Percentiles rank a stretch among this genome's conserved stretches.
Evolutionary conservation across 208 protist genomes (phyloP).

Genomic region (Wallacemonas sp.): DNA sequence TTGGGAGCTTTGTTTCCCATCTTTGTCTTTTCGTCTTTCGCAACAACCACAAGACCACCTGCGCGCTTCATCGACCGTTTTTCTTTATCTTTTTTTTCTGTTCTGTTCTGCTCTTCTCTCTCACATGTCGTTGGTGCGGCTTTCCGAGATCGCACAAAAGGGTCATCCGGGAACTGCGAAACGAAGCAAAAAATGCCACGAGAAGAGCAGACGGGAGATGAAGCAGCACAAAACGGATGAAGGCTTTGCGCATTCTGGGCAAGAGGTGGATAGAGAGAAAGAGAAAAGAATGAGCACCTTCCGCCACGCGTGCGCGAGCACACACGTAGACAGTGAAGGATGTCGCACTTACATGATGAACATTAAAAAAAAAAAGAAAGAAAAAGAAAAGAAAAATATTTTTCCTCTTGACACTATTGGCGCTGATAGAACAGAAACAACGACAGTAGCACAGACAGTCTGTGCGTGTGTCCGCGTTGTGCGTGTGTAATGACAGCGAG

Average conservation of each 20-base stretch:
- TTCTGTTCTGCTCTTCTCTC: neutral
- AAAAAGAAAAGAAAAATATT: slow-evolving; percentile 3
- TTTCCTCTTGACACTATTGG: slow-evolving; percentile 1
- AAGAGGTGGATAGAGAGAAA: slow-evolving; percentile 7
- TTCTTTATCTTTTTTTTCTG: slow-evolving; percentile 9
- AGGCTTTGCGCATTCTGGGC: too few relatives aligned
- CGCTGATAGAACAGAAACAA: slow-evolving; percentile 10
- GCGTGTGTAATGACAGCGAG: neutral
- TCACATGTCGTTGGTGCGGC: neutral
- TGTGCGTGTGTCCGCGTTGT: neutral
- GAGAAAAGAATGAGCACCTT: too few relatives aligned
- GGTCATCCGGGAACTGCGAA: neutral
- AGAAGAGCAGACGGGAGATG: too few relatives aligned
- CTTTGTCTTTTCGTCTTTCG: slow-evolving; percentile 14
- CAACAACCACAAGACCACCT: too few relatives aligned
- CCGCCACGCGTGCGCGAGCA: neutral
- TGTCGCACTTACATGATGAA: neutral
- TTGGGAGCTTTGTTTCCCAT: neutral
- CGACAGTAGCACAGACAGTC: neutral
- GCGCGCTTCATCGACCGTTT: neutral
- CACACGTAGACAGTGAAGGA: neutral
- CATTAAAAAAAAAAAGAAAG: slow-evolving; percentile 14
- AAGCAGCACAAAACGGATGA: too few relatives aligned
- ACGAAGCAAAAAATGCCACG: neutral
- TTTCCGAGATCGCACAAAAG: neutral